A percentile compares a stretch with the other conserved stretches of the same genome.
These are phyloP conservation scores for Penicillium simplicissimum DNA, from an alignment of 495 filamentous ascomycete species.

Conservation along the genomic window DNA sequence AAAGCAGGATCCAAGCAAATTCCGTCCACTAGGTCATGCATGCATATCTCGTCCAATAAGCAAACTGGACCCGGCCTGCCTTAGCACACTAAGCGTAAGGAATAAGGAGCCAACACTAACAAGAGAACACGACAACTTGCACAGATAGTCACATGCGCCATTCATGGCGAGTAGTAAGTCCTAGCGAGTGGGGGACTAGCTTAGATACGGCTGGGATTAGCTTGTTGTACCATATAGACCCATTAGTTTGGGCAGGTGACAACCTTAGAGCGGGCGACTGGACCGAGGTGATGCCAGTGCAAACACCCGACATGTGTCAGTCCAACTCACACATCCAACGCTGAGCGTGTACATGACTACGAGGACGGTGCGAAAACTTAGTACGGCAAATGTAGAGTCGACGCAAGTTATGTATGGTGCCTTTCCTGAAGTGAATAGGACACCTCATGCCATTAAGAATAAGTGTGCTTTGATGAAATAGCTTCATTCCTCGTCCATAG, in stretches of 20 bases:
- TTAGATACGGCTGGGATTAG: neutral
- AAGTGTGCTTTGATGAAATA: slow-evolving; percentile 10
- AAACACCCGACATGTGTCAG: neutral
- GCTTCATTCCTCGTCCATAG: slow-evolving; percentile 9
- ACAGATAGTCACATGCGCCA: no score
- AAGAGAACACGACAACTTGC: no score
- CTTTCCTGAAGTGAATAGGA: slow-evolving; percentile 19
- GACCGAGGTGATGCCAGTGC: neutral
- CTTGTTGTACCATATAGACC: neutral
- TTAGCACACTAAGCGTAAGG: no score
- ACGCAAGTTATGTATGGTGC: slow-evolving; percentile 14
- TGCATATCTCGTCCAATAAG: no score
- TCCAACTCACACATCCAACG: neutral
- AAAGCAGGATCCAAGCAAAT: no score
- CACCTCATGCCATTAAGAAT: slow-evolving; percentile 15
- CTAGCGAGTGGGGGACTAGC: neutral
- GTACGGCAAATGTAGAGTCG: neutral
- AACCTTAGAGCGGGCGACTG: neutral
- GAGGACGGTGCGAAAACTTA: neutral
- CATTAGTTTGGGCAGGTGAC: neutral
- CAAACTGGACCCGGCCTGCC: no score
- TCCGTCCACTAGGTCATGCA: no score
- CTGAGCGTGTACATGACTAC: neutral
- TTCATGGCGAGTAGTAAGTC: no score
- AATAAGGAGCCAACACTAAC: no score